Evolutionary conservation across 441 rosid genomes (phyloP), one percentile per base, ranked within the genome.

Genomic region (Brassica balearica): DNA sequence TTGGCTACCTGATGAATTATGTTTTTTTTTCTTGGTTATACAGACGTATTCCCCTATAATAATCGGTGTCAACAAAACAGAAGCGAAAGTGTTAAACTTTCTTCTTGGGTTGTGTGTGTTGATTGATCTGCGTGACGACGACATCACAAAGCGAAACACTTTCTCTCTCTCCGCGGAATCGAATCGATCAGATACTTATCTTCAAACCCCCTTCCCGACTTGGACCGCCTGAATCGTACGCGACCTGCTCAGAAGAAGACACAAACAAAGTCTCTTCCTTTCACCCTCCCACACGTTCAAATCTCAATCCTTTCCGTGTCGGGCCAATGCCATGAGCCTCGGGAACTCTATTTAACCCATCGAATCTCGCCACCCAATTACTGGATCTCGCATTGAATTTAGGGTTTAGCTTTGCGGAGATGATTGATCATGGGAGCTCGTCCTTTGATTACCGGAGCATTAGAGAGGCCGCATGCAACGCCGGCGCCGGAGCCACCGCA

Each of bases 401-500:
- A 65, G 79, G 77, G 78, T 71, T 53, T 48, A 48, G 55, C 8
- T 69, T 8, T 3, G 8, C 7, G 55, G 41, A 60, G 84, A 94
- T 92, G 98, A 81, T 79, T 58, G 77, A 73, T 68, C 76, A 75
- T 78, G 88, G 78, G 36, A 79, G 74, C 68, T 85, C 88, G 1
- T 75, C 68, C 10, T 73, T 83, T 46, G 77, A 85, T 77, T 74
- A 61, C 80, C 84, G 76, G 43, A 82, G 72, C 76, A 60, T 82
- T 53, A 79, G 92, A 8, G 89, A 86, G 15, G 66, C 79, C 2
- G 58, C 85, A 7, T 80, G 81, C 80, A 85, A 90, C 81, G 98
- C 88, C 64, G 88, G 84, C 12, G 88, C 98, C 59, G 98, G 96
- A 72, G 98, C 97, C 59, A 82, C 95, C 29, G 97, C 97, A 41